phyloP scores from a whole-genome alignment of 73 alveolate species.

The Blepharisma japonicum region DNA sequence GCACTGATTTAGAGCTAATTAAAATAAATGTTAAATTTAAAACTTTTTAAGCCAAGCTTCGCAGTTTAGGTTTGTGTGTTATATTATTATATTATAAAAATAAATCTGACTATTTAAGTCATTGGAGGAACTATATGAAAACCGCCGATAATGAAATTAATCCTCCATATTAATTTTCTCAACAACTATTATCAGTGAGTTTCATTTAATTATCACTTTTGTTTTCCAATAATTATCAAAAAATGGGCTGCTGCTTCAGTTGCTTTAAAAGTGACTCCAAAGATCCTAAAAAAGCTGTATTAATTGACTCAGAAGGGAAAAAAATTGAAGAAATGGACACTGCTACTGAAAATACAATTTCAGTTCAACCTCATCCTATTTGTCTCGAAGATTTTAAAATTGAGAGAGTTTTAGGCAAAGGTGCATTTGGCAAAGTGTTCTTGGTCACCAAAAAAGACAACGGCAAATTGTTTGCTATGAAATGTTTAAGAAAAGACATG shows the following conservation, averaged over 20 bases:
- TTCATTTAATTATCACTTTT: too few relatives aligned
- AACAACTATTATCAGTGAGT: too few relatives aligned
- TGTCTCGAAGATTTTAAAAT: constrained; percentile 43
- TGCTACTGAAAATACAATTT: constrained; percentile 1
- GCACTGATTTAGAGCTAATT: too few relatives aligned
- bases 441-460: constrained; percentile 66
- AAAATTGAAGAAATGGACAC: constrained; percentile 26
- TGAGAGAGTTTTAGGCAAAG: constrained; percentile 89
- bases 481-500: constrained; percentile 66
- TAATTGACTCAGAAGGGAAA: constrained; percentile 9
- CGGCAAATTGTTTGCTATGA: constrained; percentile 84
- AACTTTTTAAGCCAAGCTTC: too few relatives aligned
- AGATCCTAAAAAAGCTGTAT: not conserved
- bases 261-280: not conserved
- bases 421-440: constrained; percentile 93
- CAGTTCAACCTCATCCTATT: constrained; percentile 22
- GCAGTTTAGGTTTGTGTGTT: too few relatives aligned
- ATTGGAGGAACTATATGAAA: too few relatives aligned
- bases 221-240: too few relatives aligned
- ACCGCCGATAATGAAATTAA: too few relatives aligned
- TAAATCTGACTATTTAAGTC: too few relatives aligned
- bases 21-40: too few relatives aligned
- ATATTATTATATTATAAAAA: too few relatives aligned
- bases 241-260: constrained; percentile 26
- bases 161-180: too few relatives aligned